Conservation (phyloP, 2,329 filamentous ascomycete genomes). For the Podosphaera aphanis region DNA sequence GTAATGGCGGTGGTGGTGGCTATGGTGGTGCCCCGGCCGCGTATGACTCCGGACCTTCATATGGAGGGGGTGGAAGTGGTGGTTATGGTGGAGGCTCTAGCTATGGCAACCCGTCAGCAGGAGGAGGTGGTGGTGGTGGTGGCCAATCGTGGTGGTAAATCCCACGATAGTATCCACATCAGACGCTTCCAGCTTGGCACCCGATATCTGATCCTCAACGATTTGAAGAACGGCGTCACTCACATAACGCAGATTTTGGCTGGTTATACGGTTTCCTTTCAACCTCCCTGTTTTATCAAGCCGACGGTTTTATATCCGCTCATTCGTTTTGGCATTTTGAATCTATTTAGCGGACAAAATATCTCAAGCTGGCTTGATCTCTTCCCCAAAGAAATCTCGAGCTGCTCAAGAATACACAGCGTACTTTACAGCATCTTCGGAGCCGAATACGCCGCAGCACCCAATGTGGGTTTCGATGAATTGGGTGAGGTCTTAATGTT, state of each 20-base stretch:
- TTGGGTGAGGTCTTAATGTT: neutral
- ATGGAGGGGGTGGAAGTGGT: constrained; percentile 25
- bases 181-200: neutral
- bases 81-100: constrained; percentile 26
- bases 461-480: neutral
- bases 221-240: neutral
- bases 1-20: constrained; percentile 27
- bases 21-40: constrained; percentile 20
- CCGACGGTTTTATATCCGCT: neutral
- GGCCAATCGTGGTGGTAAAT: constrained; percentile 21
- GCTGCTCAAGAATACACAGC: neutral
- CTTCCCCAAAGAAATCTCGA: neutral
- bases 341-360: neutral
- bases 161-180: constrained; percentile 25
- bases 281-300: neutral
- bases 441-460: neutral
- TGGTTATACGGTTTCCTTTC: neutral
- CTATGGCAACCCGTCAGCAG: constrained; percentile 17
- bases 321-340: neutral
- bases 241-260: neutral
- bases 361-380: neutral
- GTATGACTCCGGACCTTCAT: constrained; percentile 22
- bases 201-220: neutral
- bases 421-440: neutral
- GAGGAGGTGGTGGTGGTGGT: constrained; percentile 18